A percentile compares a stretch with the other conserved stretches of the same genome.
Conservation (phyloP, 1,284 basidiomycete species). For the Takashimella koratensis region DNA sequence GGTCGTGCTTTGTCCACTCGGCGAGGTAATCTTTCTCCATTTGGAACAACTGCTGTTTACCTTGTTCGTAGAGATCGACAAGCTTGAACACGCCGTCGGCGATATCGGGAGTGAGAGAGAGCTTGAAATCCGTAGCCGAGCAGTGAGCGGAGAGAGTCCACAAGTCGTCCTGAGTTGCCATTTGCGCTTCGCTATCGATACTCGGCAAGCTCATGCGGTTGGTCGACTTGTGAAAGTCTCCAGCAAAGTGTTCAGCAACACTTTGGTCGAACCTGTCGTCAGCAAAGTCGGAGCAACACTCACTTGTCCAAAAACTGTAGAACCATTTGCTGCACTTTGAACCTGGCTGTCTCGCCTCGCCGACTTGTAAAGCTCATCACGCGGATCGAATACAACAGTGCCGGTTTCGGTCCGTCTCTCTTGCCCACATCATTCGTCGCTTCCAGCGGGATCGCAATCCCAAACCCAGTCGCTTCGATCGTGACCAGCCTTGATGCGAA, state of each 20-base stretch:
- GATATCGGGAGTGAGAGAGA: slow-evolving; percentile 78
- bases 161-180: slow-evolving; percentile 56
- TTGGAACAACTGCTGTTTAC: slow-evolving; percentile 69
- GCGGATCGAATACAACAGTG: slow-evolving; percentile 77
- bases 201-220: slow-evolving; percentile 63
- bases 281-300: slow-evolving; percentile 21
- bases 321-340: slow-evolving; percentile 65
- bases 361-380: slow-evolving; percentile 68
- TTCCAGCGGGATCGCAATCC: slow-evolving; percentile 73
- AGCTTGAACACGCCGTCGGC: slow-evolving; percentile 74
- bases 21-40: slow-evolving; percentile 53
- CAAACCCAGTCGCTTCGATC: slow-evolving; percentile 65
- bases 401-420: slow-evolving; percentile 56
- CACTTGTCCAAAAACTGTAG: slow-evolving; percentile 80
- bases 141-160: slow-evolving; percentile 66
- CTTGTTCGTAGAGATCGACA: slow-evolving; percentile 77
- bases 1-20: slow-evolving; percentile 27
- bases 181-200: slow-evolving; percentile 72
- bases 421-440: slow-evolving; percentile 54
- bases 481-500: slow-evolving; percentile 63
- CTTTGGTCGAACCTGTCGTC: slow-evolving; percentile 69
- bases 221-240: slow-evolving; percentile 63
- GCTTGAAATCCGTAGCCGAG: slow-evolving; percentile 76
- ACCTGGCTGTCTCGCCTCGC: slow-evolving; percentile 72
- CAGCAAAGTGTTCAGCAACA: slow-evolving; percentile 63